Base-by-base conservation (phyloP, 768 basidiomycete species). In the Mycena rosella region DNA sequence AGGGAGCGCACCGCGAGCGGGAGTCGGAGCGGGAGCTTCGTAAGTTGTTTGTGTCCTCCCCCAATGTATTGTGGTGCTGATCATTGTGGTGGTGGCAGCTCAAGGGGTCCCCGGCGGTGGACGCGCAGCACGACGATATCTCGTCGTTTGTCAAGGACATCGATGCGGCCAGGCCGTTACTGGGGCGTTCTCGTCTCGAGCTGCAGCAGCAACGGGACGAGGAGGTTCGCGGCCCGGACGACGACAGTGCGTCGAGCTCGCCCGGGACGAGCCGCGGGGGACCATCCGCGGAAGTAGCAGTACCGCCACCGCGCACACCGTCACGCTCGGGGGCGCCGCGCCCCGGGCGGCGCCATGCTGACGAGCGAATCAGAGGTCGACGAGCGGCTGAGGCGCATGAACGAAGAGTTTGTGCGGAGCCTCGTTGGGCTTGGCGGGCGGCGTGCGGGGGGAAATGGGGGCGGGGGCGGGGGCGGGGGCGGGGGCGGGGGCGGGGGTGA, bases 61-160 rank as follows among this genome's bases (percentile, higher is more conserved):
- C 55, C 10, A 29, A 44, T 57, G 44, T 57, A n/a, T 26, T 9
- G 22, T 42, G 22, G 49, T 52, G 8, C 59, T 61, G 36, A 57
- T 15, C 20, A 17, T 38, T n/a, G 42, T 34, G 5, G 8, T 18
- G 14, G 20, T 20, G 18, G 34, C 52, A 67, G 62, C 36, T 57
- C 17, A 71, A 67, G 29, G 38, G 60, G 3, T 4, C 67, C 45
- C 32, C 42, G 17, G 30, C 30, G 36, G 61, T 38, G 24, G 55
- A 62, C 54, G 51, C 45, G 53, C 61, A 63, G 52, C 60, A 94
- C 71, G 92, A 93, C 70, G 93, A 93, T 56, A 88, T 94, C 30
- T 92, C 92, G 6, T 81, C 85, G 15, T 94, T 94, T 72, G 90
- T 94, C 45, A 89, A 91, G 73, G 90, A 93, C 52, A 92, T 93